Conservation (phyloP, 495 filamentous ascomycete genomes). For the Penicillium pulvis region DNA sequence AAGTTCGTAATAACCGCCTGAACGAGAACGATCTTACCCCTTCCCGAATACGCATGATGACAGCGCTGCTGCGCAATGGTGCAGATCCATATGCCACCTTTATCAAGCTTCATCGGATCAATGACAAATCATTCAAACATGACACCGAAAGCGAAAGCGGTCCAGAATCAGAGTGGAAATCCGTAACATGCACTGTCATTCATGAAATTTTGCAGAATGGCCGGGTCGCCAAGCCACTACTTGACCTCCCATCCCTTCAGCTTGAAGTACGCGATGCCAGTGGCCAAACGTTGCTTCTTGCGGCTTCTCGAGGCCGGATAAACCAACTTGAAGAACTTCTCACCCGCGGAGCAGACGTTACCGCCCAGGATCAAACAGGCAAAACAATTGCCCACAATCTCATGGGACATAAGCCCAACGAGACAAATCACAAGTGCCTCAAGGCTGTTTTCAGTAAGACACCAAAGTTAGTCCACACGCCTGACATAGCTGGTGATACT, state of each 20-base stretch:
- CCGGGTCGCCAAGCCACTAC: conserved; percentile 9
- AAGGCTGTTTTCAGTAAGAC: not conserved
- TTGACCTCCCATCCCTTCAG: conserved; percentile 16
- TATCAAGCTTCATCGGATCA: not conserved
- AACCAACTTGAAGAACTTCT: not conserved
- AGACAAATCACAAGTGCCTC: not conserved
- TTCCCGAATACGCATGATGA: not conserved
- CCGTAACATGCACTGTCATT: not conserved
- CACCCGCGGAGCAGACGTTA: not conserved
- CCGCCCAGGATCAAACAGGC: not conserved
- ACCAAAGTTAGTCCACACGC: not conserved
- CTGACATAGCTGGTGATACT: not conserved
- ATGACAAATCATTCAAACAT: not conserved
- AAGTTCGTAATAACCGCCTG: not conserved
- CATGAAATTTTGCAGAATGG: conserved; percentile 3
- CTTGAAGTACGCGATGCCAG: conserved; percentile 15
- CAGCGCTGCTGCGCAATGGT: not conserved
- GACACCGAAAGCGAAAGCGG: not conserved
- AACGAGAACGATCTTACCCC: not conserved
- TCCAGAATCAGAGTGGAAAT: not conserved
- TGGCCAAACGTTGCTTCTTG: conserved; percentile 20
- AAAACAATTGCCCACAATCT: not conserved
- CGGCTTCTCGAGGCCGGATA: not conserved
- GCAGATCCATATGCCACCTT: not conserved
- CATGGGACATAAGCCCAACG: not conserved